Base-by-base conservation (phyloP, 106 monocot species). In the Dendrobium huoshanense region DNA sequence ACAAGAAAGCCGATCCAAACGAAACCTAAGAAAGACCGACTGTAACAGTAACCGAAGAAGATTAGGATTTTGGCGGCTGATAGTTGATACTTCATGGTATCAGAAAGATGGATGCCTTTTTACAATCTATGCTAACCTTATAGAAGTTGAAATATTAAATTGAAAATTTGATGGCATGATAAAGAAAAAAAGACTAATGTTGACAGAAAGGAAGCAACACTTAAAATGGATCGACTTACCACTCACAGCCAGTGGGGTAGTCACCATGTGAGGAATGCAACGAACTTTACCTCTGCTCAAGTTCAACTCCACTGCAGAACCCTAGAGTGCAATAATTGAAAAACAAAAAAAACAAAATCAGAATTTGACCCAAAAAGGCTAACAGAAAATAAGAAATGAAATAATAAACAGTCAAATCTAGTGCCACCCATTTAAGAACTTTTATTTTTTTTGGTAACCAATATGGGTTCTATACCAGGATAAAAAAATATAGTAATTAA, bases 211-310 rank as follows among this genome's bases (percentile, higher is more conserved):
- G 76, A 76, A 19, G 49, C 10, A 1, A 51, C 48, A 25, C 9
- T 74, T 22, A 16, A 42, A 55, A 41, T 67, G 54, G n/a, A 37
- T 7, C 49, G n/a, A 76, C 90, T 85, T 88, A 96, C 95, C 93
- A 79, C 96, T 93, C 78, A 96, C 90, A 79, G 96, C 93, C 78
- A 96, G 80, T 18, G 96, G 93, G 15, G 73, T 75, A 43, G 84
- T 72, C 72, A 90, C 84, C 47, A 73, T n/a, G 41, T 96, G 88
- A 77, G 91, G 85, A 83, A 96, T 90, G 55, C 55, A 75, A 79
- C 96, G 91, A 54, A 87, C 87, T 85, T 89, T 96, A 80, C 85
- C 87, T 65, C 48, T 81, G 25, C 84, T 87, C 80, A 92, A 72
- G 47, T 83, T 17, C 80, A 96, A 72, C 10, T 85, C 82, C 15